A percentile compares a stretch with the other conserved stretches of the same genome.
These are phyloP conservation scores for Tolypocladium tundrense DNA, from an alignment of 2,329 filamentous ascomycete species.

Conservation along the genomic window DNA sequence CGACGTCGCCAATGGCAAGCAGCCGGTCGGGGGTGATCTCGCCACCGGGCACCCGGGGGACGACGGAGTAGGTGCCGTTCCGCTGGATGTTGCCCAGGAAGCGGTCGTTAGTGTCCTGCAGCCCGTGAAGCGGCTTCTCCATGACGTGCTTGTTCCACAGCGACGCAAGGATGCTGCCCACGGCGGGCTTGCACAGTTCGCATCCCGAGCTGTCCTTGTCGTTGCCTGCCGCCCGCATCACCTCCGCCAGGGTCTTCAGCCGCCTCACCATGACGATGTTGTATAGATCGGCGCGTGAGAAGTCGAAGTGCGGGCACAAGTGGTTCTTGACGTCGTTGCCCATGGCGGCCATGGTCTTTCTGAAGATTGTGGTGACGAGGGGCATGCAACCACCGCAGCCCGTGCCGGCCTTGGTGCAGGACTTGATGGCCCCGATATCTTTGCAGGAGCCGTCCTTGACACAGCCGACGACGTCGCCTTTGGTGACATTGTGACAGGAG, in stretches of 20 bases:
- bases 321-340: conserved; percentile 82
- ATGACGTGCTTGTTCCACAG: conserved; percentile 80
- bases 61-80: conserved; percentile 82
- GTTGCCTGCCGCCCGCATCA: conserved; percentile 71
- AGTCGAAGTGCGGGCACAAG: conserved; percentile 73
- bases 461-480: conserved; percentile 62
- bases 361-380: conserved; percentile 81
- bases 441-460: conserved; percentile 75
- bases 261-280: conserved; percentile 78
- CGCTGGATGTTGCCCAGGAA: conserved; percentile 86
- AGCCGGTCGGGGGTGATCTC: conserved; percentile 84
- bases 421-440: conserved; percentile 72
- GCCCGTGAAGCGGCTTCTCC: conserved; percentile 56
- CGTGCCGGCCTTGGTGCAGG: conserved; percentile 84
- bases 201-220: conserved; percentile 66
- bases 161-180: conserved; percentile 71
- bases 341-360: conserved; percentile 75
- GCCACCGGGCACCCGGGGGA: conserved; percentile 72
- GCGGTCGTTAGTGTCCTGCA: conserved; percentile 86
- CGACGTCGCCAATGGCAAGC: conserved; percentile 73
- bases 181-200: conserved; percentile 75
- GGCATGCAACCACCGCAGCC: conserved; percentile 88
- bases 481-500: conserved; percentile 86
- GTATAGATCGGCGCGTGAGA: conserved; percentile 81
- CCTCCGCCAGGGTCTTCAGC: conserved; percentile 58